Evolutionary conservation across 257 asterid species (phyloP).

Genomic region (Primulina eburnea): DNA sequence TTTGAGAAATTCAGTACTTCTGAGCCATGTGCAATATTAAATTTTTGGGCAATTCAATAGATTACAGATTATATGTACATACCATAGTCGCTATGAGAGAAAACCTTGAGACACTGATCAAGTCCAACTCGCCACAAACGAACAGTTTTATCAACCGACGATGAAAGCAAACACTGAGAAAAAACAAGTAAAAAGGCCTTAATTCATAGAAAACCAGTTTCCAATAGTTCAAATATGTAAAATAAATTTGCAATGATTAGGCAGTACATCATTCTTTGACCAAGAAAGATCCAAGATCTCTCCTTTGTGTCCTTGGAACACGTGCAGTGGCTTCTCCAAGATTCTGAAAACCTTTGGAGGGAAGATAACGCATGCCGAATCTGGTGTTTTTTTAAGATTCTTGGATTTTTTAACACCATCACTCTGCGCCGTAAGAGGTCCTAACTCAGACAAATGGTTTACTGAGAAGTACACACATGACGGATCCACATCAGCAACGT

Average conservation of each 20-base stretch:
- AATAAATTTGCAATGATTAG: slow-evolving; percentile 11
- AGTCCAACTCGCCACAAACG: slow-evolving; percentile 86
- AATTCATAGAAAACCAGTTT: slow-evolving; percentile 2
- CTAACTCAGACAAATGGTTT: slow-evolving; percentile 64
- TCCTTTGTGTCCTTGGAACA: slow-evolving; percentile 63
- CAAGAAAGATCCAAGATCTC: slow-evolving; percentile 83
- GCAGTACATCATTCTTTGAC: slow-evolving; percentile 75
- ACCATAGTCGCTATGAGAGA: slow-evolving; percentile 84
- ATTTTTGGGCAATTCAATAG: not conserved
- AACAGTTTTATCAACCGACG: slow-evolving; percentile 86
- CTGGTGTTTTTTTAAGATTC: slow-evolving; percentile 47
- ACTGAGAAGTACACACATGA: slow-evolving; percentile 80
- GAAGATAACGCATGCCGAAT: slow-evolving; percentile 77
- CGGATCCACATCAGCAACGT: slow-evolving; percentile 67
- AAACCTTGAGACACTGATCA: slow-evolving; percentile 69
- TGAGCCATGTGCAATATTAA: not conserved
- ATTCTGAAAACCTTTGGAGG: slow-evolving; percentile 78
- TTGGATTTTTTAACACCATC: slow-evolving; percentile 41
- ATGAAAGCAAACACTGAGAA: slow-evolving; percentile 73
- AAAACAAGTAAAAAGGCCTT: slow-evolving; percentile 9
- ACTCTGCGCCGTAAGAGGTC: slow-evolving; percentile 52
- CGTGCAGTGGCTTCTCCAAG: slow-evolving; percentile 71
- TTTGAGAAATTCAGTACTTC: slow-evolving; percentile 26
- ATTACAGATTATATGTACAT: slow-evolving; percentile 18
- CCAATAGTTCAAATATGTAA: not conserved